Conservation (phyloP, 2,329 filamentous ascomycete genomes). For the Nothopassalora personata region DNA sequence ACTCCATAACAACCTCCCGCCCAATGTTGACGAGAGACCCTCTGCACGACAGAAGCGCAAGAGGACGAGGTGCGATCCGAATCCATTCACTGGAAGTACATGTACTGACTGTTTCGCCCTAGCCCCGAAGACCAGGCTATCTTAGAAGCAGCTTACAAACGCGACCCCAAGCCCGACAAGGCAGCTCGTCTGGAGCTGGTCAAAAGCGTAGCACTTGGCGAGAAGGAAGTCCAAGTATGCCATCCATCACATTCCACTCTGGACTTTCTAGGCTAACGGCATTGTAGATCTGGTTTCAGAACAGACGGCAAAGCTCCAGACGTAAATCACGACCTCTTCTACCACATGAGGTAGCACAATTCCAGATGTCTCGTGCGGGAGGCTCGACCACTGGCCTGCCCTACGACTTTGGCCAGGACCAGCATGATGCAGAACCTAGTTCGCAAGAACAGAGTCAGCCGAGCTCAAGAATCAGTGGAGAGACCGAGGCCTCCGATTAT, state of each 20-base stretch:
- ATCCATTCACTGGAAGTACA: neutral
- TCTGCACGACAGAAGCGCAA: slow-evolving; percentile 57
- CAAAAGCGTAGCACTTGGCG: slow-evolving; percentile 76
- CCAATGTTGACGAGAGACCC: slow-evolving; percentile 54
- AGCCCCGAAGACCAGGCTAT: slow-evolving; percentile 85
- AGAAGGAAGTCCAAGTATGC: slow-evolving; percentile 92
- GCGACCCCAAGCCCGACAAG: slow-evolving; percentile 89
- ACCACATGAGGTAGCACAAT: slow-evolving; percentile 62
- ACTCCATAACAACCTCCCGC: slow-evolving; percentile 50
- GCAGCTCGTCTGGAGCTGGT: slow-evolving; percentile 78
- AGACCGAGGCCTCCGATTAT: neutral
- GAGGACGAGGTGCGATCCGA: slow-evolving; percentile 51
- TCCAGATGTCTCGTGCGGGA: slow-evolving; percentile 27
- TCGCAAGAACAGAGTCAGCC: neutral
- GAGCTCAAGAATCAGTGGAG: neutral
- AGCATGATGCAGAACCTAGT: neutral
- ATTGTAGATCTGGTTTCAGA: slow-evolving; percentile 94
- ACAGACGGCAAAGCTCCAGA: slow-evolving; percentile 85
- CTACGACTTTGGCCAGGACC: neutral
- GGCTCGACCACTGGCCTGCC: neutral
- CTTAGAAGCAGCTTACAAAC: slow-evolving; percentile 77
- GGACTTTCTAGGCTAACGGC: too few species aligned
- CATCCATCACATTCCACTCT: neutral
- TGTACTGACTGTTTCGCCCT: neutral
- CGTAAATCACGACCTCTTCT: slow-evolving; percentile 80